phyloP scores from a whole-genome alignment of 805 yeast species.

The Starmerella roubikii region DNA sequence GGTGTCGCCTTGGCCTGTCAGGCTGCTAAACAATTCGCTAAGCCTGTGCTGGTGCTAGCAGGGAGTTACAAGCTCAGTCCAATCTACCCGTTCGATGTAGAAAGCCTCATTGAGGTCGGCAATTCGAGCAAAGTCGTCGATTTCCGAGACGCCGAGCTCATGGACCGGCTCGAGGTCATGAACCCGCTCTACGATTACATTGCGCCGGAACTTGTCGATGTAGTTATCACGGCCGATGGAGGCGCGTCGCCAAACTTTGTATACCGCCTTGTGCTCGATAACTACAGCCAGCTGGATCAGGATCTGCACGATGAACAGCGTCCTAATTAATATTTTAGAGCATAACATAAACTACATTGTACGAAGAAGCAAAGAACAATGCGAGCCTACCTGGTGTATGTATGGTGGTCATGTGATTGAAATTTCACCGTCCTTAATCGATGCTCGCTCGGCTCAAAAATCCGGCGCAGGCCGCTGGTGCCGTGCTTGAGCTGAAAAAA shows the following conservation, averaged over 20 bases:
- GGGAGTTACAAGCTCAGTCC: slow-evolving; percentile 91
- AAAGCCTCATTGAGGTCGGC: slow-evolving; percentile 76
- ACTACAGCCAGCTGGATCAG: slow-evolving; percentile 70
- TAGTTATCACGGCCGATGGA: slow-evolving; percentile 88
- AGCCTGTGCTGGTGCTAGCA: slow-evolving; percentile 94
- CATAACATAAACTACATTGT: no score
- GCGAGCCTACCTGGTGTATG: no score
- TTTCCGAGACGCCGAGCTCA: slow-evolving; percentile 53
- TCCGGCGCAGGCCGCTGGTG: slow-evolving; percentile 1
- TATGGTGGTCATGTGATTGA: not conserved
- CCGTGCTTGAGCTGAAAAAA: not conserved
- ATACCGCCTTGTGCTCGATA: slow-evolving; percentile 87
- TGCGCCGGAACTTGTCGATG: slow-evolving; percentile 86
- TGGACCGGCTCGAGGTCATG: slow-evolving; percentile 64
- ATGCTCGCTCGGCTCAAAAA: not conserved
- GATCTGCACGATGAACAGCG: no score
- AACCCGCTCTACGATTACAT: slow-evolving; percentile 87
- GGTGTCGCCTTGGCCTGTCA: slow-evolving; percentile 91
- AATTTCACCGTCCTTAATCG: no score
- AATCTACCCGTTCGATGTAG: slow-evolving; percentile 76
- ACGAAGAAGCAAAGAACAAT: no score
- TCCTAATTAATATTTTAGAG: not conserved
- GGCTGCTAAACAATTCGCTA: slow-evolving; percentile 85
- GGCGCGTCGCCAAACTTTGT: slow-evolving; percentile 94
- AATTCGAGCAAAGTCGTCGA: slow-evolving; percentile 80